These are phyloP conservation scores for Amaranthus cruentus DNA, from an alignment of 148 eudicot species.

Conservation along the genomic window DNA sequence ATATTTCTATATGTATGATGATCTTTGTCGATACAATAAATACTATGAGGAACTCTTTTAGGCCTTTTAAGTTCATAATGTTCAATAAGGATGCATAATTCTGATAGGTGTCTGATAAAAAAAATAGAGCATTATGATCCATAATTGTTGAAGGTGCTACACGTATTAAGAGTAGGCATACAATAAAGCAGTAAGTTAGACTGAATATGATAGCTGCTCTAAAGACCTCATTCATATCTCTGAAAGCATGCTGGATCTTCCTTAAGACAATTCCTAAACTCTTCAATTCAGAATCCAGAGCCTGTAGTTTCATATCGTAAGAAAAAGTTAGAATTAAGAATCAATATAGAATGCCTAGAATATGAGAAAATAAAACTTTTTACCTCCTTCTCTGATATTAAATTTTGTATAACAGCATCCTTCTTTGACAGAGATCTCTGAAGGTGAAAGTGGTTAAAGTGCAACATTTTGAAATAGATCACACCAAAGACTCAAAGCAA, in stretches of 20 bases:
- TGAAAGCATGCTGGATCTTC: constrained; percentile 44
- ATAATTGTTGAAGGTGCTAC: background rate
- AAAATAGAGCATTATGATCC: background rate
- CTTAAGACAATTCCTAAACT: constrained; percentile 36
- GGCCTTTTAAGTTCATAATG: background rate
- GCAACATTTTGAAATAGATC: constrained; percentile 1
- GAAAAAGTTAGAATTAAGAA: background rate
- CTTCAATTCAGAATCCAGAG: constrained; percentile 42
- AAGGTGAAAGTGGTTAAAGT: constrained; percentile 49
- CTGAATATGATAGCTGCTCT: background rate
- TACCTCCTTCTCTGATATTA: constrained; percentile 54
- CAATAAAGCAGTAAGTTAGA: background rate
- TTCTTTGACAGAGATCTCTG: constrained; percentile 41
- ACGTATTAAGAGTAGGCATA: background rate
- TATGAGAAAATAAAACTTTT: background rate
- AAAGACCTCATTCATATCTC: constrained; percentile 44
- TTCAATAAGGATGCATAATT: background rate
- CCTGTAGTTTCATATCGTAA: constrained; percentile 26
- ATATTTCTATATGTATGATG: background rate
- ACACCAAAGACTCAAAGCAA: background rate
- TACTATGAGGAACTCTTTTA: background rate
- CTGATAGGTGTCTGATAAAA: background rate
- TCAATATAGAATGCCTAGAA: background rate
- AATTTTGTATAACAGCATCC: constrained; percentile 44
- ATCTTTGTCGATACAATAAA: background rate